A percentile compares a stretch with the other conserved stretches of the same genome.
These are phyloP conservation scores for Ceratocystis cacaofunesta DNA, from an alignment of 2,329 filamentous ascomycete genomes.

Conservation along the genomic window DNA sequence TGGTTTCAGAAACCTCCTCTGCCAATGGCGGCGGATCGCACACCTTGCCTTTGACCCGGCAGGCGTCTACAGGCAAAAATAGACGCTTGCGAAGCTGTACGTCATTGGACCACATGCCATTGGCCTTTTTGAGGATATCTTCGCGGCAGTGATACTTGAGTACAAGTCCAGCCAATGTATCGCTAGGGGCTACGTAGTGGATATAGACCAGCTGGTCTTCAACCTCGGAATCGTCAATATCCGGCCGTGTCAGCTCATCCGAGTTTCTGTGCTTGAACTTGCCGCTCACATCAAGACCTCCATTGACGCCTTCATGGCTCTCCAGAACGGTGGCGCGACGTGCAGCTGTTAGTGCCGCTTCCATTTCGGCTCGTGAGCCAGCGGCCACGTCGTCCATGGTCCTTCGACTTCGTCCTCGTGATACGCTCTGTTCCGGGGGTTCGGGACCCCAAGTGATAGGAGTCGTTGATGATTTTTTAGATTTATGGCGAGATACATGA, in stretches of 20 bases:
- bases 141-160: constrained; percentile 80
- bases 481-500: background rate
- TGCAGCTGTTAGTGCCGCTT: constrained; percentile 39
- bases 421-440: constrained; percentile 26
- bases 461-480: constrained; percentile 13
- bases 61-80: constrained; percentile 77
- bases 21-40: constrained; percentile 37
- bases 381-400: constrained; percentile 35
- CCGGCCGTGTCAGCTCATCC: constrained; percentile 36
- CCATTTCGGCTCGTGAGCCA: constrained; percentile 38
- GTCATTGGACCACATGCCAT: constrained; percentile 89
- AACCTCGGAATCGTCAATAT: constrained; percentile 39
- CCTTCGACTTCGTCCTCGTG: constrained; percentile 2
- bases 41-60: constrained; percentile 62
- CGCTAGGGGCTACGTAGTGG: constrained; percentile 65
- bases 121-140: constrained; percentile 69
- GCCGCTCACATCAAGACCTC: constrained; percentile 39
- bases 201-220: constrained; percentile 77
- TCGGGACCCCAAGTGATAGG: constrained; percentile 35
- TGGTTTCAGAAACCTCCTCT: background rate
- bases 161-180: constrained; percentile 83
- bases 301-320: constrained; percentile 45
- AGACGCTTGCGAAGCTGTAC: constrained; percentile 73
- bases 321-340: constrained; percentile 46
- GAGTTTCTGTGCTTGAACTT: constrained; percentile 51